These are phyloP conservation scores for Rosellinia necatrix DNA, from an alignment of 2,329 filamentous ascomycete genomes.

Conservation along the genomic window DNA sequence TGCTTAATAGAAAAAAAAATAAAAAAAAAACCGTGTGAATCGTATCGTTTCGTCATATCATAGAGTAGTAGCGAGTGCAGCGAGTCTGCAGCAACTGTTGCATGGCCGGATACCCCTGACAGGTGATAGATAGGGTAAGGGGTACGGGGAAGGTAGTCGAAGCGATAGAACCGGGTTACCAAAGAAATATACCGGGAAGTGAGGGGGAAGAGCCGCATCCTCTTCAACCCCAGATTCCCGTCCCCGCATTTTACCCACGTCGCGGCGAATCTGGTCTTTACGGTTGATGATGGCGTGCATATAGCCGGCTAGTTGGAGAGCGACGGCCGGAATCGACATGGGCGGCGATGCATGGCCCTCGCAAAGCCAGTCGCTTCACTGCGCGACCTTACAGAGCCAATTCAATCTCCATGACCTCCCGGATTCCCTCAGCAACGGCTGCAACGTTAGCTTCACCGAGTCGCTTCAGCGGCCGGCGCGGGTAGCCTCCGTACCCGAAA, in stretches of 20 bases:
- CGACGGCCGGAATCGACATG: background rate
- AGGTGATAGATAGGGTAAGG: background rate
- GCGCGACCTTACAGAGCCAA: constrained; percentile 51
- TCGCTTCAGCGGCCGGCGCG: constrained; percentile 72
- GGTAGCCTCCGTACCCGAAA: constrained; percentile 80
- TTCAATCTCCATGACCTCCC: constrained; percentile 70
- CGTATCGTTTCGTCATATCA: constrained; percentile 2
- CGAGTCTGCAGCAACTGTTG: constrained; percentile 14
- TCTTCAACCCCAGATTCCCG: constrained; percentile 31
- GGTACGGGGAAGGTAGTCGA: background rate
- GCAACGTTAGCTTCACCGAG: constrained; percentile 61
- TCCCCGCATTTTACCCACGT: constrained; percentile 34
- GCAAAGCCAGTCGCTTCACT: constrained; percentile 6
- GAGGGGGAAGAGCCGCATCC: constrained; percentile 33
- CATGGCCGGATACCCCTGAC: background rate
- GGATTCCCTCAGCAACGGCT: constrained; percentile 59
- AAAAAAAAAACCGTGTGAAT: background rate
- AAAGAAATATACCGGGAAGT: constrained; percentile 5
- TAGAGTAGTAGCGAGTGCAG: background rate
- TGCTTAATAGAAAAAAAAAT: too few species aligned
- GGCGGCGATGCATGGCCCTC: background rate
- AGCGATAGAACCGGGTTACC: background rate
- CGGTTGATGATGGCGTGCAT: constrained; percentile 25
- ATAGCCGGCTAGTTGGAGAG: constrained; percentile 24
- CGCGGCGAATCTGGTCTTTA: constrained; percentile 34